Evolutionary conservation across 2,329 filamentous ascomycete genomes (phyloP), one percentile per base, ranked within the genome.

Genomic region (Colletotrichum sp.): DNA sequence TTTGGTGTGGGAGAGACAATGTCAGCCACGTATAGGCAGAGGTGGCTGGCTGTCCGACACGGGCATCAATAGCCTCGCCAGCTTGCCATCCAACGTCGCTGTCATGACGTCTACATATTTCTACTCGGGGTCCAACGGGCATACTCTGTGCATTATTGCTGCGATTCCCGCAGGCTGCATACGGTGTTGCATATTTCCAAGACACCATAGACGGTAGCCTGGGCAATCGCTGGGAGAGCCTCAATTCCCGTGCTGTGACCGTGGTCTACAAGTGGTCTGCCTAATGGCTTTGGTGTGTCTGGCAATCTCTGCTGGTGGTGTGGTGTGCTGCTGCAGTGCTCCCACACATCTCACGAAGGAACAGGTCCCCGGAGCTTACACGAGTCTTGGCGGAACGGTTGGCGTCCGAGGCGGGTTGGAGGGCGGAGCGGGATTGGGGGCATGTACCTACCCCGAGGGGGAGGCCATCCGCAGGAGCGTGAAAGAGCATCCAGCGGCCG

Each of bases 371-470:
- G 66, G 66, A 58, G 32, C 30, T 38, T 24, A 70, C 62, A 68
- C 52, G 62, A 62, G 67, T 34, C 73, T 75, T 75, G 73, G 69
- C 73, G 73, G 73, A 75, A 16, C 60, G 61, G 56, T 32, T 69
- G 66, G 66, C 18, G 32, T 60, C 66, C 66, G 66, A 66, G 30
- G 70, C 62, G 72, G 68, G 55, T 32, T 18, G 16, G 48, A 48
- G 60, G 68, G 73, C 73, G 73, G 73, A 75, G 73, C 73, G 73
- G 73, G 64, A 75, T 58, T 36, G 43, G 62, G 71, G 69, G 34
- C 6, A 43, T 2, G 52, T 34, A 26, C 48, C 15, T 36, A 52
- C 36, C n/a, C 24, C 43, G 52, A 34, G 8, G 16, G 24, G 30
- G 66, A 69, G 66, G 65, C 30, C 65, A 56, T 16, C 65, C 28